Base-by-base conservation (phyloP, 306 rosid genomes). In the Datisca glomerata region DNA sequence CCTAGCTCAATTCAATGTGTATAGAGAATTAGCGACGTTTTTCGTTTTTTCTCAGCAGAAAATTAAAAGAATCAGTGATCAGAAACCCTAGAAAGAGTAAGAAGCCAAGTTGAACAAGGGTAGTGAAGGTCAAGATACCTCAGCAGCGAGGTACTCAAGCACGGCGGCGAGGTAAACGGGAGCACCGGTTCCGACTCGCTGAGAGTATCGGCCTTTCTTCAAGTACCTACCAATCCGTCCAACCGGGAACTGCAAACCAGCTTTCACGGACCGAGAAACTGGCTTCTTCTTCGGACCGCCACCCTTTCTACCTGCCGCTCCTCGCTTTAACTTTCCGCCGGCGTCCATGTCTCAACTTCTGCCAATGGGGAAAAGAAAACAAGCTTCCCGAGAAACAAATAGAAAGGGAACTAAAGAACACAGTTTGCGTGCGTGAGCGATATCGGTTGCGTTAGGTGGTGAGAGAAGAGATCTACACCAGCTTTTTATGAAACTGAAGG, bases 161-260 rank as follows among this genome's bases (percentile, higher is more conserved):
- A 60, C 65, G 11, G 71, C 76, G 9, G 73, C 73, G 14, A 71
- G 64, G 57, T 71, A 66, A 40, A 71, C 66, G 8, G 73, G 70
- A 57, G 78, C 78, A 28, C 78, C 73, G 8, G 64, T 57, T 38
- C 78, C 73, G 19, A 71, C 64, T 1, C 78, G 60, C 29, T 48
- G 41, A 39, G 78, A 21, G 27, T 71, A 71, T 5, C 73, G 69
- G 7, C 78, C 73, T 5, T 61, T 57, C 64, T 71, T 71, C 64
- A 71, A 49, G 49, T 66, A 71, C 21, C 78, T 45, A 2, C 67
- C 73, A 25, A 71, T 66, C 41, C 73, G 39, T 36, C 78, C 73
- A 7, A 71, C 73, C 0, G 73, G 78, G 22, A 71, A 71, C 45
- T 71, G 73, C 16, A 71, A 54, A 14, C 78, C 73, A 24, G 70